Conservation (phyloP, 1,139 yeast species). For the Suhomyces anneliseae region DNA sequence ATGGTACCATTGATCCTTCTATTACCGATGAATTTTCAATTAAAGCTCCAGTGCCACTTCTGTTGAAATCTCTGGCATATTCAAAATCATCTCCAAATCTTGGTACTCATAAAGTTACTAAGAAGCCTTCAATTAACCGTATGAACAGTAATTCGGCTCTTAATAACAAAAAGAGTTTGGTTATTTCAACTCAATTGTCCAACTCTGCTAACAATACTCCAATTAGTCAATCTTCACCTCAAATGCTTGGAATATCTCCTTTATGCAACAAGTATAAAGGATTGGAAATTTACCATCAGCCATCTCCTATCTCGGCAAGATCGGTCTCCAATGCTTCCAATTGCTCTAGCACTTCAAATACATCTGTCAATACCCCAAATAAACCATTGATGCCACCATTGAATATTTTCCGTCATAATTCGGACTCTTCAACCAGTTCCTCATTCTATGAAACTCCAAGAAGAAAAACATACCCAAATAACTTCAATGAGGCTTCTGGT, state of each 20-base stretch:
- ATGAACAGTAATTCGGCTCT: slow-evolving; percentile 15
- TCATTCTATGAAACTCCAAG: slow-evolving; percentile 20
- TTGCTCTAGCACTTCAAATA: slow-evolving; percentile 11
- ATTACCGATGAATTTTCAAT: slow-evolving; percentile 12
- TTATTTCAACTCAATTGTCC: slow-evolving; percentile 20
- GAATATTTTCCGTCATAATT: slow-evolving; percentile 30
- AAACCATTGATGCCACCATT: slow-evolving; percentile 22
- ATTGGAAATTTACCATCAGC: slow-evolving; percentile 18
- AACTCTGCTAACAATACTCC: slow-evolving; percentile 14
- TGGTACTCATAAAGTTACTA: slow-evolving; percentile 18
- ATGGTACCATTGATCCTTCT: neutral
- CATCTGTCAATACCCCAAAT: slow-evolving; percentile 12
- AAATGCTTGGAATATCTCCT: slow-evolving; percentile 20
- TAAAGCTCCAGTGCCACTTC: slow-evolving; percentile 17
- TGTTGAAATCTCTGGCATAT: slow-evolving; percentile 16
- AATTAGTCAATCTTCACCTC: slow-evolving; percentile 16
- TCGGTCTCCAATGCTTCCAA: slow-evolving; percentile 17
- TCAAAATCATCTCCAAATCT: slow-evolving; percentile 16
- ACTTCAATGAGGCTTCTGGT: slow-evolving; percentile 17
- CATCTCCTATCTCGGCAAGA: slow-evolving; percentile 15
- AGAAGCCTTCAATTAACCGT: slow-evolving; percentile 24
- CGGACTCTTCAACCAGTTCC: slow-evolving; percentile 21
- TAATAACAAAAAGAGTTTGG: slow-evolving; percentile 20
- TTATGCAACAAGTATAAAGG: slow-evolving; percentile 23
- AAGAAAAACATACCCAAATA: slow-evolving; percentile 18